A percentile compares a stretch with the other conserved stretches of the same genome.
Evolutionary conservation across 768 basidiomycete species (phyloP).

Genomic region (Termitomyces sp.): DNA sequence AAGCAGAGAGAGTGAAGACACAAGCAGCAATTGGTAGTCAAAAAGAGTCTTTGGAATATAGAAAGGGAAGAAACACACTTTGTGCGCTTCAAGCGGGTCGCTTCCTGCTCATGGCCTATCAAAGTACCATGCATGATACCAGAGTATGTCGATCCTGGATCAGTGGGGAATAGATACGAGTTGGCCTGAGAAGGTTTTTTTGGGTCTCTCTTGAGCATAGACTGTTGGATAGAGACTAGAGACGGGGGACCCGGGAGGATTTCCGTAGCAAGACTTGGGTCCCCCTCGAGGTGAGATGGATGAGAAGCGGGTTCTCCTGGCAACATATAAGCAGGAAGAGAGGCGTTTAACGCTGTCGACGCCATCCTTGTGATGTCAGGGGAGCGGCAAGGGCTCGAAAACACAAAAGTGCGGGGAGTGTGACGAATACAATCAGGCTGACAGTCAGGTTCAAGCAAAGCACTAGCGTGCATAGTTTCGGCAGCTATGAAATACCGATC

Average conservation of each 20-base stretch:
- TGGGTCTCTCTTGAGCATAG: slow-evolving; percentile 71
- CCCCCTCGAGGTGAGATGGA: slow-evolving; percentile 78
- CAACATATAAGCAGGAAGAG: slow-evolving; percentile 64
- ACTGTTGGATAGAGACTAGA: slow-evolving; percentile 63
- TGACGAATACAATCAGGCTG: slow-evolving; percentile 12
- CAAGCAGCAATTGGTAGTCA: slow-evolving; percentile 18
- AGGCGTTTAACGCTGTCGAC: slow-evolving; percentile 56
- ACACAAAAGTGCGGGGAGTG: slow-evolving; percentile 14
- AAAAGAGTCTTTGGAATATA: slow-evolving; percentile 7
- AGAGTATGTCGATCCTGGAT: slow-evolving; percentile 87
- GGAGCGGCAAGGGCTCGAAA: slow-evolving; percentile 12
- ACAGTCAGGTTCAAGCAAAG: slow-evolving; percentile 13
- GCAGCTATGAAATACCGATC: background rate
- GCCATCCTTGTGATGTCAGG: slow-evolving; percentile 46
- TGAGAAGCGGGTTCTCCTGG: slow-evolving; percentile 70
- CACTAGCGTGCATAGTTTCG: slow-evolving; percentile 1
- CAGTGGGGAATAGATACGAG: slow-evolving; percentile 79
- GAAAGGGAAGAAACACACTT: slow-evolving; percentile 43
- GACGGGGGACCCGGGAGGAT: slow-evolving; percentile 87
- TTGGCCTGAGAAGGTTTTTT: slow-evolving; percentile 64
- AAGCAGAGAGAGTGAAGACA: slow-evolving; percentile 14
- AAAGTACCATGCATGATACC: slow-evolving; percentile 66
- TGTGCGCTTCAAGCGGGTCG: slow-evolving; percentile 66
- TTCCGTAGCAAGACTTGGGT: slow-evolving; percentile 81
- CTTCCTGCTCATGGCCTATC: slow-evolving; percentile 59